phyloP scores from a whole-genome alignment of 2,329 filamentous ascomycete species.

The Zymoseptoria brevis region DNA sequence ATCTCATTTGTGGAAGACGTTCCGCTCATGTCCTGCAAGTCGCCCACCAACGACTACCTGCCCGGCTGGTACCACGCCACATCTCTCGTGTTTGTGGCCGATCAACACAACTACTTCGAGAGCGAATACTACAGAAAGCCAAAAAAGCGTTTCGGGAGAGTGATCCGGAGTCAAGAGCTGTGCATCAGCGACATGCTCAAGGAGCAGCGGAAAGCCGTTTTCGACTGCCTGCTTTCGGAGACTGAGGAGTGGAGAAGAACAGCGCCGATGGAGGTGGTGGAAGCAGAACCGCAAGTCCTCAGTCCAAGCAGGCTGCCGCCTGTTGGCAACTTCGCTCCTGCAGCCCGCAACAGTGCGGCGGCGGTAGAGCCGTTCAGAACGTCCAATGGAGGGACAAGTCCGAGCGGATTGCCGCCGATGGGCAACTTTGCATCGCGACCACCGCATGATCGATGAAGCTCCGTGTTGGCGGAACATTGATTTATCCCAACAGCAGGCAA shows the following conservation, averaged over 20 bases:
- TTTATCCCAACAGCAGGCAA: background rate
- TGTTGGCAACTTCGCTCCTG: conserved; percentile 16
- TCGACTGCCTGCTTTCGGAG: conserved; percentile 36
- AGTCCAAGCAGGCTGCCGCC: conserved; percentile 10
- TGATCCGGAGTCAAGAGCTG: conserved; percentile 40
- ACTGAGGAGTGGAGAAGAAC: conserved; percentile 32
- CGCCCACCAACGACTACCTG: conserved; percentile 58
- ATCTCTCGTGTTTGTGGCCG: conserved; percentile 70
- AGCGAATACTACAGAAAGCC: conserved; percentile 49
- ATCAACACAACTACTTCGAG: conserved; percentile 67
- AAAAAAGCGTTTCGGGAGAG: conserved; percentile 50
- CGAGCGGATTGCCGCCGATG: background rate
- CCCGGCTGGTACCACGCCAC: conserved; percentile 78
- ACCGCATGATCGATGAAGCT: background rate
- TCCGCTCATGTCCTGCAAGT: conserved; percentile 64
- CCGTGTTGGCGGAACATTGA: background rate
- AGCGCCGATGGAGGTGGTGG: conserved; percentile 1
- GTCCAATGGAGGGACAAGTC: background rate
- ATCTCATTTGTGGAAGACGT: conserved; percentile 74
- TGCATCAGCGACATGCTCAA: conserved; percentile 51
- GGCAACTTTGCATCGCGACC: conserved; percentile 2
- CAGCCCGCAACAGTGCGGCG: background rate
- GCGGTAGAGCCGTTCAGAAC: background rate
- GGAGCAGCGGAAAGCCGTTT: conserved; percentile 45
- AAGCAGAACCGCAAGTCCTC: background rate